Percentiles rank a stretch among this genome's conserved stretches.
Conservation (phyloP, 2,329 filamentous ascomycete species). For the Ciborinia camelliae region DNA sequence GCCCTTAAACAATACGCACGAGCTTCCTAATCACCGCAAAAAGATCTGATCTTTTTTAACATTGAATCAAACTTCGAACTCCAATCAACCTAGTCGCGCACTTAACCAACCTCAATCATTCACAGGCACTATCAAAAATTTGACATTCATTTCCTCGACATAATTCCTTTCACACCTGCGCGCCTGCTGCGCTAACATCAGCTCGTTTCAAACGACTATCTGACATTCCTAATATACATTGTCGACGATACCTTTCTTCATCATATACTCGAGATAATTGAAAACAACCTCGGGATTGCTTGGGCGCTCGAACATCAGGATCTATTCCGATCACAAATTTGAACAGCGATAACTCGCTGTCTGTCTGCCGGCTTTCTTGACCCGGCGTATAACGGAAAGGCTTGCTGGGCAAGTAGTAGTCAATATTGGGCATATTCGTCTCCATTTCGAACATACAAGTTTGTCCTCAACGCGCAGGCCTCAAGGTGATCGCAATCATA, state of each 20-base stretch:
- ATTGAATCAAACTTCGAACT: constrained; percentile 1
- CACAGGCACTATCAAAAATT: constrained; percentile 7
- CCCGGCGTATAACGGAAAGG: constrained; percentile 24
- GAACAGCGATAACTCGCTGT: neutral
- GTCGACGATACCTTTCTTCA: neutral
- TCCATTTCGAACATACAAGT: neutral
- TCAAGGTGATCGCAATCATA: constrained; percentile 17
- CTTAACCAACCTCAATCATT: neutral
- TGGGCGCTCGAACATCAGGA: constrained; percentile 6
- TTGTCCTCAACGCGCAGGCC: neutral
- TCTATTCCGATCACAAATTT: constrained; percentile 1
- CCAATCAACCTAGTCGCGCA: constrained; percentile 9
- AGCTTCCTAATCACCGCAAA: constrained; percentile 14
- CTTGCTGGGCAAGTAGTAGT: constrained; percentile 35
- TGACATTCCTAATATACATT: constrained; percentile 4
- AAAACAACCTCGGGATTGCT: neutral
- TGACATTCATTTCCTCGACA: neutral
- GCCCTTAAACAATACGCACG: constrained; percentile 13
- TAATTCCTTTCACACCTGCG: constrained; percentile 2
- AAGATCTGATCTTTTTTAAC: constrained; percentile 15
- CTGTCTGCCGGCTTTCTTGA: constrained; percentile 12
- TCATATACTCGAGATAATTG: constrained; percentile 1
- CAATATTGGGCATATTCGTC: constrained; percentile 18
- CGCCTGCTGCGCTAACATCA: constrained; percentile 7
- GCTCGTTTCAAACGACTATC: neutral